phyloP scores from a whole-genome alignment of 2,329 filamentous ascomycete species.

The Sporothrix sp. region DNA sequence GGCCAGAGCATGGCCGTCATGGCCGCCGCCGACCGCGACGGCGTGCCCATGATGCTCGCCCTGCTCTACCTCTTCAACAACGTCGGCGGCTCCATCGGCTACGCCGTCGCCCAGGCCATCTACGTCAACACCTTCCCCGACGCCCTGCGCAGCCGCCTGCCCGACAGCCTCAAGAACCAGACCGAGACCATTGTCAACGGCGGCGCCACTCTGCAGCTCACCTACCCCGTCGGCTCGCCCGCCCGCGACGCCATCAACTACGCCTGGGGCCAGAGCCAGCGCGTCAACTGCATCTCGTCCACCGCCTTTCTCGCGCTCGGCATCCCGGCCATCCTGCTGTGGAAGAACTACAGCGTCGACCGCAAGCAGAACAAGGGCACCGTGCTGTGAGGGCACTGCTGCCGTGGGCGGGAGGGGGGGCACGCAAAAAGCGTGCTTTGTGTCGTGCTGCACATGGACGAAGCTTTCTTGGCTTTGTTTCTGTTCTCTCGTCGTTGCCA shows the following conservation, averaged over 20 bases:
- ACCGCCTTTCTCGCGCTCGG: conserved; percentile 25
- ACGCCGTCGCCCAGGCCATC: conserved; percentile 49
- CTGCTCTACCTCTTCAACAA: conserved; percentile 48
- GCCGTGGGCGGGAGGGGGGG: too few species aligned
- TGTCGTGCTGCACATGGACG: too few species aligned
- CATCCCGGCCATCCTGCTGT: conserved; percentile 16
- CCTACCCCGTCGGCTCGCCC: conserved; percentile 39
- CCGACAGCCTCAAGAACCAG: conserved; percentile 38
- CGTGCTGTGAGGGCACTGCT: conserved; percentile 10
- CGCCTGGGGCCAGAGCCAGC: conserved; percentile 46
- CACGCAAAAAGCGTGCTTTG: too few species aligned
- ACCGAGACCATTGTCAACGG: conserved; percentile 27
- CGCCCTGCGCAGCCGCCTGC: conserved; percentile 38
- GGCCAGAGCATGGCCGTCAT: conserved; percentile 50
- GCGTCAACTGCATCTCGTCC: conserved; percentile 38
- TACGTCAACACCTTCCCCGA: conserved; percentile 48
- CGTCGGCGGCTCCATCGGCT: conserved; percentile 51
- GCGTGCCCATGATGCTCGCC: conserved; percentile 48
- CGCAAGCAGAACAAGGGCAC: conserved; percentile 19
- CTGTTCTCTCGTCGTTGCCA: too few species aligned
- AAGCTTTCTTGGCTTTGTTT: too few species aligned
- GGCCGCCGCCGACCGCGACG: conserved; percentile 46
- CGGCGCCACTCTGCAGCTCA: conserved; percentile 45
- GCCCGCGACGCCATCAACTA: conserved; percentile 44
- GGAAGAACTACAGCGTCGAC: conserved; percentile 20